phyloP scores from a whole-genome alignment of 768 basidiomycete genomes.

The Coprinopsis strossmayeri region DNA sequence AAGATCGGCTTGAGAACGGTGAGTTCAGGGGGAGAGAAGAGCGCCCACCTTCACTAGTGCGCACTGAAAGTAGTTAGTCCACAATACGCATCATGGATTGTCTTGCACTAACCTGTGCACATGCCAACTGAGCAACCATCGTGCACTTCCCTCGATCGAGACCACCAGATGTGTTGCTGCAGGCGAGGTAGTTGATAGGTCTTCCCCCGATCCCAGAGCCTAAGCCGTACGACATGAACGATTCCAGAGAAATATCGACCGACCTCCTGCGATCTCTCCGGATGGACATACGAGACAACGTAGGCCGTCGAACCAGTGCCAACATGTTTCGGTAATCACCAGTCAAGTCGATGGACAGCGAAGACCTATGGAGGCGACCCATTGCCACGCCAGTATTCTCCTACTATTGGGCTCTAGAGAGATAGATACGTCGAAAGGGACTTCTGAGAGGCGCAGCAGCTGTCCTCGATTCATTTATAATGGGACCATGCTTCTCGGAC shows the following conservation, averaged over 20 bases:
- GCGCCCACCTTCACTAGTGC: background rate
- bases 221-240: conserved; percentile 23
- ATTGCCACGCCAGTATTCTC: background rate
- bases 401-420: background rate
- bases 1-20: background rate
- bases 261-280: conserved; percentile 6
- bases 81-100: background rate
- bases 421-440: background rate
- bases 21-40: too few species aligned
- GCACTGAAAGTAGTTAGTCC: background rate
- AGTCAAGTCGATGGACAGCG: background rate
- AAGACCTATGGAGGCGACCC: background rate
- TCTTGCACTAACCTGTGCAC: conserved; percentile 1
- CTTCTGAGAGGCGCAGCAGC: background rate
- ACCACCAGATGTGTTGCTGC: conserved; percentile 2
- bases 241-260: conserved; percentile 17
- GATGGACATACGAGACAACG: conserved; percentile 12
- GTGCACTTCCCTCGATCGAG: background rate
- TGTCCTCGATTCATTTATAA: background rate
- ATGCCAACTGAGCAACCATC: background rate
- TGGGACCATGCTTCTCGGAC: background rate
- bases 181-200: background rate
- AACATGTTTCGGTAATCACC: conserved; percentile 18
- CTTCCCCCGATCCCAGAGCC: conserved; percentile 16
- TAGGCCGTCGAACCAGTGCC: conserved; percentile 17